Conservation (phyloP, 495 filamentous ascomycete species). For the Lophiostoma macrostomum region DNA sequence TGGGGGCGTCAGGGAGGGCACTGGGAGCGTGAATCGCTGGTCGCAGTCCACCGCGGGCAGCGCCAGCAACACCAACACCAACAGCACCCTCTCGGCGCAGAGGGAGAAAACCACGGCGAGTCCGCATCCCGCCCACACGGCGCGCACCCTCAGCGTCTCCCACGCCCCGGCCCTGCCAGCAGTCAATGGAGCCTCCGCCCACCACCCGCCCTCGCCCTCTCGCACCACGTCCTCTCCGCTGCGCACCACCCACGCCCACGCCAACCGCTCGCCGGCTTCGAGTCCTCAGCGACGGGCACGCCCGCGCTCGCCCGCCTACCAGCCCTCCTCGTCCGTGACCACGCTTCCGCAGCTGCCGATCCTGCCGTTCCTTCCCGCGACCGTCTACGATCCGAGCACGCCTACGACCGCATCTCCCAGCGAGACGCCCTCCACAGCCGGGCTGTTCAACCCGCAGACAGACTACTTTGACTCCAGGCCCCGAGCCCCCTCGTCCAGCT, state of each 20-base stretch:
- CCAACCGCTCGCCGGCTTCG: constrained; percentile 33
- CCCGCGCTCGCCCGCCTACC: constrained; percentile 32
- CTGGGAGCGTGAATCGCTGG: constrained; percentile 78
- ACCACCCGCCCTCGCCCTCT: constrained; percentile 32
- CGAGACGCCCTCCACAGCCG: constrained; percentile 26
- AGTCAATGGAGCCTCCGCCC: constrained; percentile 29
- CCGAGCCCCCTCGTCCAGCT: background rate
- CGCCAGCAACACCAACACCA: too few relatives aligned
- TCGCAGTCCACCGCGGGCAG: constrained; percentile 71
- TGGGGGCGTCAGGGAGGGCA: constrained; percentile 57
- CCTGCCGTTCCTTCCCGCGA: constrained; percentile 33
- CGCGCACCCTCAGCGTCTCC: constrained; percentile 44
- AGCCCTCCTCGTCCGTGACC: constrained; percentile 29
- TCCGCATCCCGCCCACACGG: constrained; percentile 53
- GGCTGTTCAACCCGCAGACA: constrained; percentile 19
- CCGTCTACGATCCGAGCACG: constrained; percentile 37
- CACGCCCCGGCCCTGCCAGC: constrained; percentile 18
- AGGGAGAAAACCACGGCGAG: constrained; percentile 38
- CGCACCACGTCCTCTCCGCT: constrained; percentile 14
- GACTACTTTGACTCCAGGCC: constrained; percentile 31
- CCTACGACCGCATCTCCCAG: constrained; percentile 25
- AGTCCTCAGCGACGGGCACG: constrained; percentile 32
- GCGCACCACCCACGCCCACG: constrained; percentile 16
- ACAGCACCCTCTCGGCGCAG: constrained; percentile 60
- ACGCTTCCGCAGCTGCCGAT: constrained; percentile 35